phyloP scores from a whole-genome alignment of 2,329 filamentous ascomycete genomes.

The Pestalotiopsis sp. region DNA sequence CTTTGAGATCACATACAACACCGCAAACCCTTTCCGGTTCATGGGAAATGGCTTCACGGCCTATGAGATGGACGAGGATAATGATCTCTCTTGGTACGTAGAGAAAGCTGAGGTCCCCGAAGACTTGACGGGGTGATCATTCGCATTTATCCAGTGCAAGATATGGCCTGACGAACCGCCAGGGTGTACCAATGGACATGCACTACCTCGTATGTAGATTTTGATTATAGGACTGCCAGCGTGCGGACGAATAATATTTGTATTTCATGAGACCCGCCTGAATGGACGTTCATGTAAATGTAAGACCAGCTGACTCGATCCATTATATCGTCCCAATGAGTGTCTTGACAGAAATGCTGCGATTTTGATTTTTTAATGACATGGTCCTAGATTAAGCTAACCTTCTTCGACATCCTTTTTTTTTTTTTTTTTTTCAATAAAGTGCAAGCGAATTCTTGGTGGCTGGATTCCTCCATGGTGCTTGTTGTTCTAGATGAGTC shows the following conservation, averaged over 20 bases:
- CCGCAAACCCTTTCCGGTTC: constrained; percentile 45
- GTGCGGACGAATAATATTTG: neutral
- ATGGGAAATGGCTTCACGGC: constrained; percentile 51
- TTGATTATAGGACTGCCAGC: neutral
- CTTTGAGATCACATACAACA: constrained; percentile 47
- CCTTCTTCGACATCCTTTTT: too few relatives aligned
- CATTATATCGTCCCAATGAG: too few relatives aligned
- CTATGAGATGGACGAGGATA: constrained; percentile 36
- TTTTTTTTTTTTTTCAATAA: too few relatives aligned
- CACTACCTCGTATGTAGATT: too few relatives aligned
- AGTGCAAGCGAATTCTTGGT: neutral
- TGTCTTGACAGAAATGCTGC: too few relatives aligned
- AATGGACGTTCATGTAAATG: too few relatives aligned
- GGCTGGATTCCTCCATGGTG: neutral
- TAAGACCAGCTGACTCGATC: too few relatives aligned
- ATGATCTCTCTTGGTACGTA: constrained; percentile 31
- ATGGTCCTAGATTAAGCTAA: too few relatives aligned
- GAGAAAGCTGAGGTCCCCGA: constrained; percentile 12
- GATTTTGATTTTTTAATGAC: too few relatives aligned
- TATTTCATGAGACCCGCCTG: too few relatives aligned
- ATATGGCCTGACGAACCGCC: neutral
- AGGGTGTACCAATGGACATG: neutral
- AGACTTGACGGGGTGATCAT: neutral
- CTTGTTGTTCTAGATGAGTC: neutral
- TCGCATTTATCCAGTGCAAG: neutral